A percentile compares a stretch with the other conserved stretches of the same genome.
Evolutionary conservation across 495 filamentous ascomycete genomes (phyloP).

Genomic region (Bacidia rubella): DNA sequence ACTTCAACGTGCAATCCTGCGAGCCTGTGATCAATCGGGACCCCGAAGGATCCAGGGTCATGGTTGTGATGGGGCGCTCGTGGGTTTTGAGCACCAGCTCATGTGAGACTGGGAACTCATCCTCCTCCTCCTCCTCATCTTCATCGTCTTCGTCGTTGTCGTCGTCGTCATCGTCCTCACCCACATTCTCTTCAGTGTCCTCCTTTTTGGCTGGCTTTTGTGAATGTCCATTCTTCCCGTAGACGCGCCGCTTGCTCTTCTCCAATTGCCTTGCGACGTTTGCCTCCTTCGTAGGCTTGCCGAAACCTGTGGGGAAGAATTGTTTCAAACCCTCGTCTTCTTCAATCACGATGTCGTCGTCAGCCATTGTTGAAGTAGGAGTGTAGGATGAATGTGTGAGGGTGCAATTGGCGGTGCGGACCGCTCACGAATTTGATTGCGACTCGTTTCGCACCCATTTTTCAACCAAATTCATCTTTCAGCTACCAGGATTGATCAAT

Average conservation of each 20-base stretch:
- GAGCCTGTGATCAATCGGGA: constrained; percentile 76
- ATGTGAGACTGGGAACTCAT: constrained; percentile 87
- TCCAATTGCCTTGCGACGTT: constrained; percentile 71
- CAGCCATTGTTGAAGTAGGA: constrained; percentile 29
- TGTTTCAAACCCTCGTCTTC: constrained; percentile 67
- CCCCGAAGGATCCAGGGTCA: constrained; percentile 74
- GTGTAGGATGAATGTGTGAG: not conserved
- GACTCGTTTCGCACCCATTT: not conserved
- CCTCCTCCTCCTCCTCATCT: constrained; percentile 58
- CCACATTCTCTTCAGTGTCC: too few species aligned
- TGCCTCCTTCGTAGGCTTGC: constrained; percentile 60
- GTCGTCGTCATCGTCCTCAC: constrained; percentile 21
- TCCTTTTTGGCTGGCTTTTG: constrained; percentile 17
- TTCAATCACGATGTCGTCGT: constrained; percentile 47
- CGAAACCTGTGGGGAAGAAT: constrained; percentile 75
- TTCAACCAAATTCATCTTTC: not conserved
- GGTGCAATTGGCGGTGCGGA: not conserved
- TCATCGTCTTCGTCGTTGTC: constrained; percentile 41
- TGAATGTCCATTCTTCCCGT: constrained; percentile 21
- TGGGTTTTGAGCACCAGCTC: constrained; percentile 87
- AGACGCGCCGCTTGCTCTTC: constrained; percentile 48
- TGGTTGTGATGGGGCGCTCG: constrained; percentile 71
- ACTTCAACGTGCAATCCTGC: constrained; percentile 77
- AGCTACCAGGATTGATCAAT: not conserved
- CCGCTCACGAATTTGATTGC: not conserved